Conservation (phyloP, 2,329 filamentous ascomycete genomes). For the Pochonia chlamydosporia region DNA sequence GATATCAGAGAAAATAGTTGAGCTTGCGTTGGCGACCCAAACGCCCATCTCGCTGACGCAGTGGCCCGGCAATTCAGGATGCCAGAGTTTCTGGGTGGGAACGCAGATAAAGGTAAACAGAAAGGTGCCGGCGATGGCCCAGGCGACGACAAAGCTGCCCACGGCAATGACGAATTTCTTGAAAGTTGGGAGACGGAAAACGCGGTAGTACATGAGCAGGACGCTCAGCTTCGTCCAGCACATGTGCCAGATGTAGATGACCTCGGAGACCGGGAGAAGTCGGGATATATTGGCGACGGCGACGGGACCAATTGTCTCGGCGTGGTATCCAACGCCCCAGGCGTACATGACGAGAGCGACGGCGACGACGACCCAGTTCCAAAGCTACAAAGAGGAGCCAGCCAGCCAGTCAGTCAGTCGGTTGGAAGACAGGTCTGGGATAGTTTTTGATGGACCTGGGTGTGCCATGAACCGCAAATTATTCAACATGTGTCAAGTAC, state of each 20-base stretch:
- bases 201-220: constrained; percentile 44
- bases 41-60: constrained; percentile 43
- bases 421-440: background rate
- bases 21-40: constrained; percentile 41
- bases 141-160: constrained; percentile 35
- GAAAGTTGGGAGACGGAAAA: constrained; percentile 38
- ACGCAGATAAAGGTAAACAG: constrained; percentile 45
- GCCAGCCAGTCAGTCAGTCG: background rate
- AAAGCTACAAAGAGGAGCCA: constrained; percentile 20
- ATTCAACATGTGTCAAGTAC: too few species aligned
- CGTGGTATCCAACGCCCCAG: constrained; percentile 39
- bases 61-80: constrained; percentile 32
- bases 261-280: constrained; percentile 38
- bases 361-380: constrained; percentile 36
- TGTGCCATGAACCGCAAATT: too few species aligned
- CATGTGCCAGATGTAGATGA: constrained; percentile 39
- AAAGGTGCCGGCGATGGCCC: constrained; percentile 40
- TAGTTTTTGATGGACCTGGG: too few species aligned
- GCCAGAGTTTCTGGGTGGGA: constrained; percentile 41
- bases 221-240: constrained; percentile 42
- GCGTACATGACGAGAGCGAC: constrained; percentile 41
- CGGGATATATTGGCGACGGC: constrained; percentile 36
- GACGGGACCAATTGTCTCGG: constrained; percentile 24
- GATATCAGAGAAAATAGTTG: constrained; percentile 38
- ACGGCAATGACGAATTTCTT: constrained; percentile 32